A percentile compares a stretch with the other conserved stretches of the same genome.
phyloP scores from a whole-genome alignment of 257 asterid genomes.

The Leonotis leonurus region DNA sequence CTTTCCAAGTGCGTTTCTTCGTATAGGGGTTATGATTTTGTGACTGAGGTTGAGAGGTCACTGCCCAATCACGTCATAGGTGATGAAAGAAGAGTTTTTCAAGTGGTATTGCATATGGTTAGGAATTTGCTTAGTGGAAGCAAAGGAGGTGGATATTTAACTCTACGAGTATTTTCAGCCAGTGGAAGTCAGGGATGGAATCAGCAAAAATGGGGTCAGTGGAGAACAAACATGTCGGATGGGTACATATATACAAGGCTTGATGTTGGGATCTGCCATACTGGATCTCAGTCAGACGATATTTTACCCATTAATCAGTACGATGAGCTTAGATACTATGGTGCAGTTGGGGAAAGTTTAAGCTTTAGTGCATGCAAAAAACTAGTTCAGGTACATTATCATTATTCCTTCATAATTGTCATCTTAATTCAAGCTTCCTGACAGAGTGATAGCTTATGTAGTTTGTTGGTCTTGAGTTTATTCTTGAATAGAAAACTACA shows the following conservation, averaged over 20 bases:
- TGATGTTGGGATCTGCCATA: constrained; percentile 48
- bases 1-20: constrained; percentile 71
- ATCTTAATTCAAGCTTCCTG: no score
- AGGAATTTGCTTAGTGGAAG: constrained; percentile 58
- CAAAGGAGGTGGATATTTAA: constrained; percentile 51
- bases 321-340: constrained; percentile 28
- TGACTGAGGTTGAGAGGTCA: constrained; percentile 58
- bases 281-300: constrained; percentile 25
- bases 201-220: constrained; percentile 54
- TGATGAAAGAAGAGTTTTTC: constrained; percentile 84
- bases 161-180: constrained; percentile 43
- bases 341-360: constrained; percentile 57
- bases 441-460: not conserved
- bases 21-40: constrained; percentile 51
- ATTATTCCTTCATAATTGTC: not conserved
- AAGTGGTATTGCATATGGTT: constrained; percentile 80
- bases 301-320: constrained; percentile 13
- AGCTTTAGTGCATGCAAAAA: constrained; percentile 82
- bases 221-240: constrained; percentile 54
- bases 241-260: constrained; percentile 46
- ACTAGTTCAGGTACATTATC: constrained; percentile 74
- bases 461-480: not conserved
- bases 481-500: not conserved
- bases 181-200: constrained; percentile 49
- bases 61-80: constrained; percentile 81